Percentiles rank a stretch among this genome's conserved stretches.
phyloP scores from a whole-genome alignment of 768 basidiomycete genomes.

The Lactarius tabidus region DNA sequence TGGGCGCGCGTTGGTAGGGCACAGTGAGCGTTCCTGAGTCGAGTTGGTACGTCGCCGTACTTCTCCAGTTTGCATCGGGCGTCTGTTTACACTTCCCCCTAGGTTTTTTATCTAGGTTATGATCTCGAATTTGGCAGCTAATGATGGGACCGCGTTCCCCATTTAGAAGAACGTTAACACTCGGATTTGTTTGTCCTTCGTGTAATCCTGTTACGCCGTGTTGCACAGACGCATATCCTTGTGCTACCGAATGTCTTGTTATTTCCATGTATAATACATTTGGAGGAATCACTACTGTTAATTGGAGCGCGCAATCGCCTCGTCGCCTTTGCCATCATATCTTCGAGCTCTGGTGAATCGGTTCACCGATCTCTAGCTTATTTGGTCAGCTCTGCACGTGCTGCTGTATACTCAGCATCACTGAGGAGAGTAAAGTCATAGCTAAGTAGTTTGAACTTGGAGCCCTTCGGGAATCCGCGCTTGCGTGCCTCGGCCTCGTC shows the following conservation, averaged over 20 bases:
- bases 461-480: conserved; percentile 48
- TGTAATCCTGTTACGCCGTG: background rate
- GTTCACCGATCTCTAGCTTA: background rate
- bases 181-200: background rate
- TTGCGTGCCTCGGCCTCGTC: conserved; percentile 52
- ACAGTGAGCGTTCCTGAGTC: conserved; percentile 26
- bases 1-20: conserved; percentile 72
- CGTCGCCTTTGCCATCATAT: no score
- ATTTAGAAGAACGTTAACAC: background rate
- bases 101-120: conserved; percentile 11
- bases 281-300: no score
- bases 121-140: conserved; percentile 2
- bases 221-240: no score
- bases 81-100: background rate
- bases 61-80: background rate
- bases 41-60: background rate
- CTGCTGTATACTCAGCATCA: conserved; percentile 38
- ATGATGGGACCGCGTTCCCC: background rate
- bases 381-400: conserved; percentile 25
- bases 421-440: conserved; percentile 45
- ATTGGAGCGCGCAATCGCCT: no score
- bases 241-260: no score
- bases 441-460: conserved; percentile 46
- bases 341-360: no score
- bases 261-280: no score